phyloP scores from a whole-genome alignment of 192 early-diverging fungal genomes.

The Pecoramyces ruminantium region DNA sequence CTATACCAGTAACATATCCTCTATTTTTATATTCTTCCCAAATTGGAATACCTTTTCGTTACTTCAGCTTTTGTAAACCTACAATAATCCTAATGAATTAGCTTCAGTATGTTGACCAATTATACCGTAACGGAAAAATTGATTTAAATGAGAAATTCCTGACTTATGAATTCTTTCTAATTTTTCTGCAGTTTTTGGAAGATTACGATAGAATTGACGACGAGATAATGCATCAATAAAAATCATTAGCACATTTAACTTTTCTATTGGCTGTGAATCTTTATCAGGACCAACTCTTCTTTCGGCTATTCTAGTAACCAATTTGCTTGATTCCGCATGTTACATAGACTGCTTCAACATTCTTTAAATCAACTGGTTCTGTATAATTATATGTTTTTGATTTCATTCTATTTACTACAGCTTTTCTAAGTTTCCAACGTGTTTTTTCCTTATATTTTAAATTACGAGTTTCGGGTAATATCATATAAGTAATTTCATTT shows the following conservation, averaged over 20 bases:
- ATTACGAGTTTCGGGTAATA: no score
- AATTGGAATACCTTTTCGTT: slow-evolving; percentile 11
- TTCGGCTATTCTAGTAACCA: neutral
- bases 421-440: no score
- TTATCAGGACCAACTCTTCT: slow-evolving; percentile 9
- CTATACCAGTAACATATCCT: slow-evolving; percentile 27
- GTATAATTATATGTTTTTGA: no score
- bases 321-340: neutral
- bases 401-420: no score
- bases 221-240: slow-evolving; percentile 30
- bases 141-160: slow-evolving; percentile 10
- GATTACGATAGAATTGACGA: slow-evolving; percentile 29
- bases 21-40: slow-evolving; percentile 36
- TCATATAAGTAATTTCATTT: no score
- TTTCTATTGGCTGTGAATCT: neutral
- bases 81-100: slow-evolving; percentile 27
- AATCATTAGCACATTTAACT: slow-evolving; percentile 28
- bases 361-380: neutral
- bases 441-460: no score
- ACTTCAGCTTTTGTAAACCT: slow-evolving; percentile 1
- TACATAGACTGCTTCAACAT: neutral
- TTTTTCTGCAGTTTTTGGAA: slow-evolving; percentile 18
- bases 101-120: slow-evolving; percentile 29
- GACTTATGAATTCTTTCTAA: slow-evolving; percentile 14
- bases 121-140: slow-evolving; percentile 31